Base-by-base conservation (phyloP, 1,139 yeast genomes). In the Pichia sp. region DNA sequence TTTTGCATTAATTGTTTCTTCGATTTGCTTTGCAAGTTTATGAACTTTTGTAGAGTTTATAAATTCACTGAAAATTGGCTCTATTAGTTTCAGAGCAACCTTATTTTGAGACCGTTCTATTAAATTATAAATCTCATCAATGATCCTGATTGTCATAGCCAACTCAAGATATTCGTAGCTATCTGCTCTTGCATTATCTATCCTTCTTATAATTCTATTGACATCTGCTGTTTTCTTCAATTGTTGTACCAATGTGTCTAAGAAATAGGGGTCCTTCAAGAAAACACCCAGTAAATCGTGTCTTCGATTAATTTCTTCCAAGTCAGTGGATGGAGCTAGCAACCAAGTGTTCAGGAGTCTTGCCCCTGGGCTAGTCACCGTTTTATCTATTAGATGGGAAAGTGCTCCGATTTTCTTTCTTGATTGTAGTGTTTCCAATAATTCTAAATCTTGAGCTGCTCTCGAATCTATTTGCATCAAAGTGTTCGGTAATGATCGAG, bases 291-390 rank as follows among this genome's bases (percentile, higher is more conserved):
- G 95, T 48, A 83, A 73, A 9, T 74, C 73, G 58, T 89, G 96
- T 36, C 99, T 75, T 20, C 68, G 64, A 29, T 69, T 68, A 27
- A 93, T 82, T 58, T 80, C 86, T 0, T 66, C 63, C 0, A 80
- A 63, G 61, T 85, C 80, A 5, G 87, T 75, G 0, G 88, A 77
- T 0, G 99, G 99, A 0, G 92, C 84, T 24, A 88, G 77, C 3
- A 93, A 71, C 97, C 98, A 91, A 53, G 85, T 84, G 3, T 85
- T 79, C 20, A 93, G 72, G 27, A 87, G 66, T 49, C 99, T 74
- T 0, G 96, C 74, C 0, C 99, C 99, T 0, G 95, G 83, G 1
- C 85, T 78, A 0, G 99, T 90, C 1, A 80, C 80, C 0, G 98
- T 93, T 54, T 86, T 73, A 56, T 81, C 80, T 8, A 93, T 78